These are phyloP conservation scores for Lepidium didymum DNA, from an alignment of 345 rosid genomes.

Conservation along the genomic window DNA sequence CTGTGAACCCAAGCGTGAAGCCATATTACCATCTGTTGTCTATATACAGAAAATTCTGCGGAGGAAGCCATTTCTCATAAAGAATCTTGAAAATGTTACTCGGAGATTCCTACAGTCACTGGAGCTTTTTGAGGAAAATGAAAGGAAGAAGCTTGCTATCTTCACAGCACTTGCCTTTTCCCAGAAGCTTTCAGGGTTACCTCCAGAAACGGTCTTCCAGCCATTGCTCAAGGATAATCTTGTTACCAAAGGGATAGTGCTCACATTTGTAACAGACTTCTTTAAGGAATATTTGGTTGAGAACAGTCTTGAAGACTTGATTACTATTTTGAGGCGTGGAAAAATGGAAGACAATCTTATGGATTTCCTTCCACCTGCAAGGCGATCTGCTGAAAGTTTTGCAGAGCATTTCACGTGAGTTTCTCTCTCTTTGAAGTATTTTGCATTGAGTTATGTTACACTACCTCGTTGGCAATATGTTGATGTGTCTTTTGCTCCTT, in stretches of 20 bases:
- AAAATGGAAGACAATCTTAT: constrained; percentile 91
- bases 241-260: constrained; percentile 97
- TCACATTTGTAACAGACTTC: constrained; percentile 86
- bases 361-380: constrained; percentile 73
- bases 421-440: constrained; percentile 6
- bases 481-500: background rate
- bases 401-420: constrained; percentile 97
- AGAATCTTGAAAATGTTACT: constrained; percentile 95
- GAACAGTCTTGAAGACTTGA: constrained; percentile 93
- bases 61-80: constrained; percentile 89
- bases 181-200: constrained; percentile 96
- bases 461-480: background rate
- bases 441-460: background rate
- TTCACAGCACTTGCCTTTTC: constrained; percentile 98
- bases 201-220: constrained; percentile 96
- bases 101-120: constrained; percentile 86
- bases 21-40: constrained; percentile 75
- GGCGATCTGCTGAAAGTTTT: constrained; percentile 77
- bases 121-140: constrained; percentile 97
- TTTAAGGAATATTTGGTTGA: constrained; percentile 95
- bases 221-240: constrained; percentile 98
- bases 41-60: constrained; percentile 86
- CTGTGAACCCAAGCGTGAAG: constrained; percentile 78
- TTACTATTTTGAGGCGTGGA: constrained; percentile 83
- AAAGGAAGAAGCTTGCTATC: constrained; percentile 95